phyloP scores from a whole-genome alignment of 257 asterid genomes.

The Solanum chmielewskii region DNA sequence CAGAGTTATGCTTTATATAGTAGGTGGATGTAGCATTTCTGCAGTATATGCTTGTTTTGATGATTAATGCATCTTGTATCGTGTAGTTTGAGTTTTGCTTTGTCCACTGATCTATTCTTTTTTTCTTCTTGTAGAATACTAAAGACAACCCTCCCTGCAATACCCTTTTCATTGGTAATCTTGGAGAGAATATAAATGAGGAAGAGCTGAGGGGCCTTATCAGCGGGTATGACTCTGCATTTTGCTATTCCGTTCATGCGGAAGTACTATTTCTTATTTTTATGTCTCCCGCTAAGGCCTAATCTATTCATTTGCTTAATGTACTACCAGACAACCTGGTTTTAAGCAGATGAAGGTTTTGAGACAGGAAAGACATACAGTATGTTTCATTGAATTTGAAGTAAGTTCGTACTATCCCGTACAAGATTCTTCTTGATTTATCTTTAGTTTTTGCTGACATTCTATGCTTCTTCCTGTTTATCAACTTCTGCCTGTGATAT shows the following conservation, averaged over 20 bases:
- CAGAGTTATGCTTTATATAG: neutral
- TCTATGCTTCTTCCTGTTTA: neutral
- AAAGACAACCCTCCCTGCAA: conserved; percentile 99
- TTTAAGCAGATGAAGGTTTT: conserved; percentile 96
- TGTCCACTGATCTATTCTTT: neutral
- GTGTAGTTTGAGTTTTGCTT: neutral
- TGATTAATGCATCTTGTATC: neutral
- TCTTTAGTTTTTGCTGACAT: neutral
- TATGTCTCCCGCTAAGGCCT: neutral
- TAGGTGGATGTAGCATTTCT: neutral
- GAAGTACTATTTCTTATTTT: neutral
- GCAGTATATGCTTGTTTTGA: neutral
- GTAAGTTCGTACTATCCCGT: conserved; percentile 29
- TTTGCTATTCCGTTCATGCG: neutral
- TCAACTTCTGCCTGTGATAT: neutral
- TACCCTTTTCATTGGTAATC: conserved; percentile 96
- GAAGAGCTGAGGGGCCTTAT: conserved; percentile 91
- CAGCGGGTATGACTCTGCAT: conserved; percentile 41
- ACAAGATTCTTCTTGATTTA: neutral
- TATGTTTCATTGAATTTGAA: conserved; percentile 98
- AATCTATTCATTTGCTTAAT: neutral
- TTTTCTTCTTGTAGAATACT: conserved; percentile 48
- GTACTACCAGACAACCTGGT: conserved; percentile 76
- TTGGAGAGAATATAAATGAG: conserved; percentile 91
- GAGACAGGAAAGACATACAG: conserved; percentile 96